Percentiles rank a stretch among this genome's conserved stretches.
Conservation (phyloP, 225 moss, liverwort and hornwort species). For the Pleurozium schreberi region DNA sequence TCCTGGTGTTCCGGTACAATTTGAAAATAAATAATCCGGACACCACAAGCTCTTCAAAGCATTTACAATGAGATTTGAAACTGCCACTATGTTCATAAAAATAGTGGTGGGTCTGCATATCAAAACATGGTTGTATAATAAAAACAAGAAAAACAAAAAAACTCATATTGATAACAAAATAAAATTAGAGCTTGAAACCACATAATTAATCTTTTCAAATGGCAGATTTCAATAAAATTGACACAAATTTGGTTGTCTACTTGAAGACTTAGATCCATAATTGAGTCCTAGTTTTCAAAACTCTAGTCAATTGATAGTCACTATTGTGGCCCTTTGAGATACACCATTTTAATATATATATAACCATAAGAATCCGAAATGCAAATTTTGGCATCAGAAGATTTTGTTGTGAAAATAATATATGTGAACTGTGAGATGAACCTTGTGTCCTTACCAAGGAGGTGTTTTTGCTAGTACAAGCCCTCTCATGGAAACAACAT, state of each 20-base stretch:
- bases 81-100: background rate
- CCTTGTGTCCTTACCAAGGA: background rate
- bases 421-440: background rate
- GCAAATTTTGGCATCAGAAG: background rate
- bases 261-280: background rate
- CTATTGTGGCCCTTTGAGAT: background rate
- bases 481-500: background rate
- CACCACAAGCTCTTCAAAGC: slow-evolving; percentile 5
- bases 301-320: background rate
- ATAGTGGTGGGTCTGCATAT: background rate
- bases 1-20: slow-evolving; percentile 14
- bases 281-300: background rate
- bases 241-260: background rate
- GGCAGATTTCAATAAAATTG: background rate
- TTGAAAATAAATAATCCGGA: background rate
- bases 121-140: background rate
- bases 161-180: background rate
- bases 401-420: background rate
- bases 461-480: background rate
- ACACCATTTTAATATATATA: background rate
- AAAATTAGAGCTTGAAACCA: background rate
- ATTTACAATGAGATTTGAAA: slow-evolving; percentile 3
- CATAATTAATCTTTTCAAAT: background rate
- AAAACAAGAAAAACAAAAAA: too few species aligned
- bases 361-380: background rate